Conservation (phyloP, 306 rosid genomes). For the Biancaea sappan region DNA sequence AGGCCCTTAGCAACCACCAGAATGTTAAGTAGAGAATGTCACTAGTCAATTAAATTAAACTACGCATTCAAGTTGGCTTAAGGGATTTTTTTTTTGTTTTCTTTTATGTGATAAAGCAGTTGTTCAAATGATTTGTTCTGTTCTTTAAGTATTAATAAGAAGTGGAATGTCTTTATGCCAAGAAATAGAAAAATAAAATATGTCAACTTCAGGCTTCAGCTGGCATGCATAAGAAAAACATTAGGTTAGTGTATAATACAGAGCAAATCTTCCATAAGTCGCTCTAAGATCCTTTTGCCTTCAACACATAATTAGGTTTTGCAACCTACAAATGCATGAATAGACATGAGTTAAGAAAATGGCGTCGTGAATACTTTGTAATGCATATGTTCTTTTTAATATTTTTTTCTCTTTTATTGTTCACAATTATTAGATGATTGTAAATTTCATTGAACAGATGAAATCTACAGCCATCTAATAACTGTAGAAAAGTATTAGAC, state of each 20-base stretch:
- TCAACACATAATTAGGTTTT: not conserved
- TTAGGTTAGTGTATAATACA: conserved; percentile 22
- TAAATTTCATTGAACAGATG: no score
- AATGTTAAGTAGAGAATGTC: not conserved
- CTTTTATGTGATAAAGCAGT: not conserved
- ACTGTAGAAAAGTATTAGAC: no score
- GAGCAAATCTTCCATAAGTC: not conserved
- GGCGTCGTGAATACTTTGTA: no score
- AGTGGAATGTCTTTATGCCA: not conserved
- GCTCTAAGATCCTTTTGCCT: not conserved
- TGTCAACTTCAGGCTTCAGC: conserved; percentile 28
- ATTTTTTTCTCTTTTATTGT: no score
- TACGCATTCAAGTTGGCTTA: conserved; percentile 30
- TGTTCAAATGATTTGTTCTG: not conserved
- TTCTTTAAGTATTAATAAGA: not conserved
- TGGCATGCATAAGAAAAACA: conserved; percentile 31
- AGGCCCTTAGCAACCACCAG: no score
- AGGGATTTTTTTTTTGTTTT: not conserved
- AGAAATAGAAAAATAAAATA: not conserved
- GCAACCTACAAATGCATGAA: no score
- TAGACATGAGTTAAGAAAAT: no score
- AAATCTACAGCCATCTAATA: no score
- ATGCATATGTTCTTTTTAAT: no score
- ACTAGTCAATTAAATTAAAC: conserved; percentile 19
- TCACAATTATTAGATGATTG: no score